Base-by-base conservation (phyloP, 371 early-diverging fungal species). In the Dichotomocladium elegans region DNA sequence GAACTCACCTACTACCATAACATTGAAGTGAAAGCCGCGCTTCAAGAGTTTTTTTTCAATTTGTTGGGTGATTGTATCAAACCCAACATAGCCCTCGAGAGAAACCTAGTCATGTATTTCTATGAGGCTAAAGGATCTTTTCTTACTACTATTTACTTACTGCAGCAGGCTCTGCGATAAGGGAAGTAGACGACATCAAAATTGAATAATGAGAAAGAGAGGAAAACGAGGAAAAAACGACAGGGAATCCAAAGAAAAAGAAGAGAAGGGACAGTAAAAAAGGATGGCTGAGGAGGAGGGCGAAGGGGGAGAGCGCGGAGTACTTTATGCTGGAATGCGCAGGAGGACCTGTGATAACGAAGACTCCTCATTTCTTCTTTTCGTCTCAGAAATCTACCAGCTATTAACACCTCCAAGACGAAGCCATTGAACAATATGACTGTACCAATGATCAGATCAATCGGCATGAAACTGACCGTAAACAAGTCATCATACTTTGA, bases 11-110 rank as follows among this genome's bases (percentile, higher is more conserved):
- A 93, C 95, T 41, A 95, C 85, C 85, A 95, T 91, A 59, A 97
- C 81, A 77, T 97, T 97, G 72, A 95, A 91, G 65, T 87, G 85
- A 74, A 97, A 95, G 29, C 95, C 95, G 42, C 94, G 85, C 77
- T 94, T 93, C 51, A 95, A 71, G 52, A 95, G 79, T 74, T 92
- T 93, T 72, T 87, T 87, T 68, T 94, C 92, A 63, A 94, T 92
- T 70, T 97, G 98, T 50, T 83, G 80, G 47, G 95, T 90, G 74
- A 95, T 89, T 50, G 91, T 87, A 79, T 95, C 98, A 70, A 95
- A 95, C 41, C 96, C 98, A 61, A 97, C 95, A 70, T 95, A 94
- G 49, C 85, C 82, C 66, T 81, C 77, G 47, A 83, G 77, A 28
- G 69, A 59, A 41, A 76, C 68, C 51, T 51, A 41, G 11, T 7